phyloP scores from a whole-genome alignment of 2,329 filamentous ascomycete species.

The Aureobasidium sp. region DNA sequence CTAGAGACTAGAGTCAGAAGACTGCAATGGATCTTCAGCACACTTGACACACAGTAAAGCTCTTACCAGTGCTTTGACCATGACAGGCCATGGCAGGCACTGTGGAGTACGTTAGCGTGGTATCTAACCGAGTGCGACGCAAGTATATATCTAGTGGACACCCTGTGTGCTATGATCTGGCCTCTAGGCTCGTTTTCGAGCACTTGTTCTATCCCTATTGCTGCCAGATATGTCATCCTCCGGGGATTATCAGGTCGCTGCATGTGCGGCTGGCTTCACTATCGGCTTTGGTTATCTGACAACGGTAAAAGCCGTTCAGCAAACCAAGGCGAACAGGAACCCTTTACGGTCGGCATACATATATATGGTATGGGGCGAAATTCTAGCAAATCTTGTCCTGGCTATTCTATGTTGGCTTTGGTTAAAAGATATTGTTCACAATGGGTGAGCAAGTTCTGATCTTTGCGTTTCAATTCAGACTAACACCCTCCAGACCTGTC shows the following conservation, averaged over 20 bases:
- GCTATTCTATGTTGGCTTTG: conserved; percentile 34
- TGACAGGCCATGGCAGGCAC: background rate
- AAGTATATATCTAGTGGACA: background rate
- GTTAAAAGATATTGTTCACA: conserved; percentile 18
- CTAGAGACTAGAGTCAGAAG: background rate
- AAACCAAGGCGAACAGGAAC: conserved; percentile 22
- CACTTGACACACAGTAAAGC: background rate
- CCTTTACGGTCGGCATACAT: conserved; percentile 20
- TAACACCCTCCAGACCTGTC: background rate
- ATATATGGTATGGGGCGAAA: conserved; percentile 41
- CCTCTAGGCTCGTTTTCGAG: background rate
- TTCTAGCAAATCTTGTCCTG: conserved; percentile 38
- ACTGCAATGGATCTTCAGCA: background rate
- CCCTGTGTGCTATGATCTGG: background rate
- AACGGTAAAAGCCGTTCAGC: conserved; percentile 31
- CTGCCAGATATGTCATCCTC: background rate
- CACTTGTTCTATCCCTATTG: background rate
- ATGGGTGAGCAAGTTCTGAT: background rate
- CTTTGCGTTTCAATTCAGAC: background rate
- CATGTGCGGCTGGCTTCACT: conserved; percentile 29
- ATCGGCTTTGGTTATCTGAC: conserved; percentile 37
- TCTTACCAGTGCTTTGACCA: background rate
- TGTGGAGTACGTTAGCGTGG: background rate
- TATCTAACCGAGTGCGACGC: background rate
- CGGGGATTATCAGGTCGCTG: conserved; percentile 15